Base-by-base conservation (phyloP, 2,329 filamentous ascomycete genomes). In the Tolypocladium amazonense region DNA sequence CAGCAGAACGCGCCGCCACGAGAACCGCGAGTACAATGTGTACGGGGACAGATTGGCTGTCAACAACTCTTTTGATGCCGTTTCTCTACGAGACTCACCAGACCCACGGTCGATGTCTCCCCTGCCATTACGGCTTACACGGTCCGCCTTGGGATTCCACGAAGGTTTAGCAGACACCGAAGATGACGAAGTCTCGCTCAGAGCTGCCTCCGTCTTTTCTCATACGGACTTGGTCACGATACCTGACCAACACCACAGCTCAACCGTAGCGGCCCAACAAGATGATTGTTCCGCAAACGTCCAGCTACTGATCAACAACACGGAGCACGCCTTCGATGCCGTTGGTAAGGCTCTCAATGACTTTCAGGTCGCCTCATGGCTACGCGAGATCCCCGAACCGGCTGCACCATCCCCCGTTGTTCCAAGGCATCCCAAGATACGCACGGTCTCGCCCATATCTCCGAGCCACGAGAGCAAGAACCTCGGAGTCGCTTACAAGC, bases 261-360 rank as follows among this genome's bases (percentile, higher is more conserved):
- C 25, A 15, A 41, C 15, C 14, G 15, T 35, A 35, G 7, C 38
- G 14, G 20, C 30, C 27, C 54, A 55, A 45, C 35, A 27, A 37
- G 56, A 60, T 41, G 61, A 61, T 45, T 66, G 72, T 64, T 73
- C 72, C 15, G 70, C 75, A 45, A 74, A 74, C 60, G 70, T 79
- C 3, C 73, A 77, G 58, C 71, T 77, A 62, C 72, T 83, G 62
- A 78, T 81, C 55, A 70, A 72, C 62, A 76, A 82, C 65, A 76
- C 79, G 4, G 79, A 83, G 61, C 73, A 78, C 60, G 78, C 80
- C 35, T 82, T 82, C 68, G 73, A 75, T 66, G 73, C 75, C 15
- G 75, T 79, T 30, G 76, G 73, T 3, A 70, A 68, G 57, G 74
- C 75, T 23, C 68, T 81, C 45, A 70, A 70, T 41, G 72, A 79